phyloP scores from a whole-genome alignment of 148 eudicot species.

The Nepenthes gracilis region DNA sequence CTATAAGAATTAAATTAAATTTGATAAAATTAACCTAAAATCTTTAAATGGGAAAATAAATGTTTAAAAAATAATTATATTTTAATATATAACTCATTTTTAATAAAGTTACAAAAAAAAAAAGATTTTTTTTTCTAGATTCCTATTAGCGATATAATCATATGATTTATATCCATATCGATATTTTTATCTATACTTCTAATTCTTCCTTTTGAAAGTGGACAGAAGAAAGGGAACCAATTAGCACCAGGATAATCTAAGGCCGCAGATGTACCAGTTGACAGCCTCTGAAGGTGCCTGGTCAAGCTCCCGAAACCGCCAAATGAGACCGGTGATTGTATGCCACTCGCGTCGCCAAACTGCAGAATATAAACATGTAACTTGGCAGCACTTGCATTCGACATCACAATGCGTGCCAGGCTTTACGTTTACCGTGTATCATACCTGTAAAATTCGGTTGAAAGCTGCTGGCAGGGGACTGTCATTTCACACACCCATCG shows the following conservation, averaged over 20 bases:
- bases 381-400: constrained; percentile 19
- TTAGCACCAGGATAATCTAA: neutral
- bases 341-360: constrained; percentile 99
- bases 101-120: no score
- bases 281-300: constrained; percentile 82
- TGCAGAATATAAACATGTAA: constrained; percentile 25
- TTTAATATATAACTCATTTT: no score
- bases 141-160: no score
- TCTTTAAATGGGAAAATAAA: no score
- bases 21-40: no score
- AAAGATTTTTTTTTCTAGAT: no score
- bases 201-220: no score
- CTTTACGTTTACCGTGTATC: constrained; percentile 11
- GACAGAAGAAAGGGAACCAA: neutral
- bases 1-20: no score
- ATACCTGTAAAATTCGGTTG: constrained; percentile 84
- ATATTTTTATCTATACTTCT: no score
- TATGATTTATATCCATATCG: no score
- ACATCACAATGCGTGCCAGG: constrained; percentile 10
- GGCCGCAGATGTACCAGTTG: constrained; percentile 39
- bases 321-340: constrained; percentile 97
- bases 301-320: constrained; percentile 99
- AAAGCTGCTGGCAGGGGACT: constrained; percentile 96
- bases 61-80: no score
- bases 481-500: constrained; percentile 18